Evolutionary conservation across 345 rosid genomes (phyloP).

Genomic region (Pugionium dolabratum): DNA sequence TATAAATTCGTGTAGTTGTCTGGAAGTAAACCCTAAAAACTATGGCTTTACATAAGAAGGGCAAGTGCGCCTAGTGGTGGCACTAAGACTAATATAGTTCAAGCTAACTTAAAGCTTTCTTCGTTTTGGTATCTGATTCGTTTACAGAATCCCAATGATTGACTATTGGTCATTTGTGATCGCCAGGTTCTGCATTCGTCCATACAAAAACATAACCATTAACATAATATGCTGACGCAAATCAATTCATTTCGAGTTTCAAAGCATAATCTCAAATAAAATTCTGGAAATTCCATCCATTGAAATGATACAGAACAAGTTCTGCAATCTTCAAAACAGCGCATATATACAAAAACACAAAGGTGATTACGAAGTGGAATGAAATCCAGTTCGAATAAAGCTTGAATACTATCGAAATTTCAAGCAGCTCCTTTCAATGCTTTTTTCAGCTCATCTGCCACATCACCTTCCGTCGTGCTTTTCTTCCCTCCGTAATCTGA

Average conservation of each 20-base stretch:
- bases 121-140: no score
- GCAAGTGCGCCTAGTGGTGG: no score
- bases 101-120: no score
- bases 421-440: constrained; percentile 52
- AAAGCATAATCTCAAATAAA: constrained; percentile 19
- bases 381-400: not conserved
- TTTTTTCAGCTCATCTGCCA: constrained; percentile 68
- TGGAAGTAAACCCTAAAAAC: no score
- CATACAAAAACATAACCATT: not conserved
- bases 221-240: not conserved
- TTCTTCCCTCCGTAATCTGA: constrained; percentile 37
- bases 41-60: no score
- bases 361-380: constrained; percentile 13
- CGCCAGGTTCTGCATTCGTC: not conserved
- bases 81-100: no score
- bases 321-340: constrained; percentile 3
- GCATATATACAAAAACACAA: constrained; percentile 18
- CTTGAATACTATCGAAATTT: constrained; percentile 12
- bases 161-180: no score
- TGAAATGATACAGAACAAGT: constrained; percentile 27
- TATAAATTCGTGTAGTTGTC: no score
- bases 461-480: constrained; percentile 49
- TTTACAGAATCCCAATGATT: no score
- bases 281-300: not conserved
- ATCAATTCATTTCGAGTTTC: not conserved